phyloP scores from a whole-genome alignment of 495 filamentous ascomycete species.

The Lentithecium fluviatile region DNA sequence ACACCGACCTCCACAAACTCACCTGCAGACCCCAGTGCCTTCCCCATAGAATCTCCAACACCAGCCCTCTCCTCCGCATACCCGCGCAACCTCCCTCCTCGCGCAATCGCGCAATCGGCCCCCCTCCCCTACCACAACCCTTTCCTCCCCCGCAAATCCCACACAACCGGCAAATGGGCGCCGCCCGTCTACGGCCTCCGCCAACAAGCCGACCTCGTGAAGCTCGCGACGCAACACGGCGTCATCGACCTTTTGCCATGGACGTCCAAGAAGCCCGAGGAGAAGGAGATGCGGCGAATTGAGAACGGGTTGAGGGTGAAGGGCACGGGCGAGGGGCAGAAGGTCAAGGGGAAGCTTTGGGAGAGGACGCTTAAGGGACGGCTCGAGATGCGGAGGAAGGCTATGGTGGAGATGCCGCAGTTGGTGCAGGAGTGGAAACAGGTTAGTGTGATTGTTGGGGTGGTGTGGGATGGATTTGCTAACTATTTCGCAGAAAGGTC shows the following conservation, averaged over 20 bases:
- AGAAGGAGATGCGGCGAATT: slow-evolving; percentile 60
- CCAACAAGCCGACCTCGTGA: slow-evolving; percentile 87
- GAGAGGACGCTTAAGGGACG: slow-evolving; percentile 80
- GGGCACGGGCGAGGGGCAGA: slow-evolving; percentile 88
- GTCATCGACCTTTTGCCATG: slow-evolving; percentile 81
- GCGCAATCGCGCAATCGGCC: slow-evolving; percentile 38
- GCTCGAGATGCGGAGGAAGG: slow-evolving; percentile 84
- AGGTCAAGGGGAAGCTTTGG: slow-evolving; percentile 90
- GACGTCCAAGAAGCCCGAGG: slow-evolving; percentile 71
- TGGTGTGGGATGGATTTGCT: slow-evolving; percentile 10
- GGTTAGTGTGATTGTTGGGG: slow-evolving; percentile 52
- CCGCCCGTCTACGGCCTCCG: slow-evolving; percentile 77
- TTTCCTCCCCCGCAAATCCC: slow-evolving; percentile 70
- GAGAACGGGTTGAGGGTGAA: slow-evolving; percentile 77
- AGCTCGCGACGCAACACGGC: slow-evolving; percentile 74
- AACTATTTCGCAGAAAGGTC: slow-evolving; percentile 63
- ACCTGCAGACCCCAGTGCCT: slow-evolving; percentile 17
- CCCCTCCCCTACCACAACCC: slow-evolving; percentile 58
- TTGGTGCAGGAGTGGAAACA: slow-evolving; percentile 91
- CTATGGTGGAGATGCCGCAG: slow-evolving; percentile 91
- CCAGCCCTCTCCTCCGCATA: slow-evolving; percentile 7
- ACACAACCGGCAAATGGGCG: slow-evolving; percentile 72
- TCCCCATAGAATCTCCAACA: slow-evolving; percentile 33
- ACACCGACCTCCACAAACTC: slow-evolving; percentile 17
- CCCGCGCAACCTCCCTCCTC: slow-evolving; percentile 38